Percentiles rank a stretch among this genome's conserved stretches.
These are phyloP conservation scores for Cladosporium sp. DNA, from an alignment of 2,329 filamentous ascomycete species.

Conservation along the genomic window DNA sequence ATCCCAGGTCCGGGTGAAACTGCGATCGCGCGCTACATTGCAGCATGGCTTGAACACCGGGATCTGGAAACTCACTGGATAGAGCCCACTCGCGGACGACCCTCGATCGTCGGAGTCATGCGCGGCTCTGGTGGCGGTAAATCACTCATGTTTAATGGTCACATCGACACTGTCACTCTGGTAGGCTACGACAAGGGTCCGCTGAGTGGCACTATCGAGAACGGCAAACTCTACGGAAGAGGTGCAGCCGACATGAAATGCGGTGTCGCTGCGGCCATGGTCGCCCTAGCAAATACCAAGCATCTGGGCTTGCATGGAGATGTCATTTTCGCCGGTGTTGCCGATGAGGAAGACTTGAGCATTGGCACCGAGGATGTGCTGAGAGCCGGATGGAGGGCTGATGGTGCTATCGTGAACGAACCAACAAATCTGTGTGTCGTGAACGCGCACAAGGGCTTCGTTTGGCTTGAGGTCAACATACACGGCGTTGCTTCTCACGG, in stretches of 20 bases:
- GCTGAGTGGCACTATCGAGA: not conserved
- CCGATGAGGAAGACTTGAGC: constrained; percentile 55
- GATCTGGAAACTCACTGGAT: constrained; percentile 2
- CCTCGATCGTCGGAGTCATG: not conserved
- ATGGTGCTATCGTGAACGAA: constrained; percentile 54
- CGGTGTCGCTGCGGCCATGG: constrained; percentile 51
- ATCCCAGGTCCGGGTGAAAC: not conserved
- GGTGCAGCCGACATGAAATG: constrained; percentile 56
- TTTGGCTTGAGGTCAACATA: constrained; percentile 14
- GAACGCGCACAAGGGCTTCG: constrained; percentile 13
- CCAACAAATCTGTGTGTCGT: constrained; percentile 47
- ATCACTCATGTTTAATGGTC: constrained; percentile 2
- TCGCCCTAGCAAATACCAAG: constrained; percentile 42
- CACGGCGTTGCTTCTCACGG: constrained; percentile 5
- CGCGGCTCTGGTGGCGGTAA: not conserved
- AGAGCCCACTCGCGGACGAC: not conserved
- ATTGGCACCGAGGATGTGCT: constrained; percentile 55
- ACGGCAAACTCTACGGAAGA: constrained; percentile 37
- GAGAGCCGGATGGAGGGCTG: constrained; percentile 54
- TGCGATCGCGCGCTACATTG: not conserved
- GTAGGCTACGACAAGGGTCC: not conserved
- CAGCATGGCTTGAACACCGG: constrained; percentile 8
- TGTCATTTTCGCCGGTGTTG: constrained; percentile 55
- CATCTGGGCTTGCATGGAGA: constrained; percentile 44
- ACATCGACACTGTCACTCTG: constrained; percentile 7